Evolutionary conservation across 352 stramenopile genomes (phyloP), one percentile per base, ranked within the genome.

Genomic region (Thalassiosira allenii): DNA sequence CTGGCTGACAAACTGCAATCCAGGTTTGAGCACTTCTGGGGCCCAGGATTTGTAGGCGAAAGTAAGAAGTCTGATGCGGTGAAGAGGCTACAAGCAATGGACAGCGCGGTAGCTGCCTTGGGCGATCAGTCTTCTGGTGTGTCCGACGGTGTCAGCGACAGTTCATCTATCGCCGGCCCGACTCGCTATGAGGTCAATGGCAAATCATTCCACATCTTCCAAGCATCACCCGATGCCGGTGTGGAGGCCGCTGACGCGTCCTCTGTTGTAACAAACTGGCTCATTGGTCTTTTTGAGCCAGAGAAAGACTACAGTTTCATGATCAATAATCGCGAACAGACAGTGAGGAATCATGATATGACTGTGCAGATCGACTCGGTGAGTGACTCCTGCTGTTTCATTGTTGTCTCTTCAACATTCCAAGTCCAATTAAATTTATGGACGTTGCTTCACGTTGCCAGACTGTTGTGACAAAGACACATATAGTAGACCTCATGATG

Each of bases 1-100:
- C 23, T 81, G n/a, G 63, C 63, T 12, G 58, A 75, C 17, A 76
- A 74, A 53, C 54, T 86, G 12, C 37, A 43, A 61, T 30, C n/a
- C 1, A 65, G 57, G 33, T 88, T 88, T 71, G 37, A 76, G 44
- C 84, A 80, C 25, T 88, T 84, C 29, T 84, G 78, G 14, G 75
- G 75, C 22, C 20, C 44, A 22, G 44, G 20, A 22, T 8, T 54
- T 14, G 5, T 54, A 6, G 32, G 37, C 9, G 33, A 75, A 11
- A 25, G 65, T 25, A 58, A 75, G 44, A 83, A 77, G 59, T 25
- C 79, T 17, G 69, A 67, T 57, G 59, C 73, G n/a, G 51, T 84
- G 40, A 23, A n/a, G 32, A 33, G 80, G 12, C 41, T 88, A 20
- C n/a, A 79, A 12, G 47, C 56, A 33, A 82, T 88, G 80, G 25